These are phyloP conservation scores for Eucalyptus albens DNA, from an alignment of 345 rosid genomes.

Conservation along the genomic window DNA sequence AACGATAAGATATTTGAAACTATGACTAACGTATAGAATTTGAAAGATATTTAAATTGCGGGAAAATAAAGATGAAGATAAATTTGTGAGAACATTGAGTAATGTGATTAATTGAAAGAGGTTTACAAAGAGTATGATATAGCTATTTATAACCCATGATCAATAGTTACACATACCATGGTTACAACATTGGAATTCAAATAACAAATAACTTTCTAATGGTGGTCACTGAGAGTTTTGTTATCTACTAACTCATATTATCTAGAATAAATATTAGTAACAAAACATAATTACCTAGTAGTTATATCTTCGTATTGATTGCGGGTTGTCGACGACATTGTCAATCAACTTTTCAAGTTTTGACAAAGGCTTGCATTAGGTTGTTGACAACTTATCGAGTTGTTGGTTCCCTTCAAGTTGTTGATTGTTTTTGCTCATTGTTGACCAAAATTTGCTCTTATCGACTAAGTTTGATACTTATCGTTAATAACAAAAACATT, in stretches of 20 bases:
- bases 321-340: fast-evolving
- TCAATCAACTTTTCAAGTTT: no score
- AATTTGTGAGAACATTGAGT: background rate
- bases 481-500: no score
- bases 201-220: background rate
- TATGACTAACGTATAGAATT: no score
- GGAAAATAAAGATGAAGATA: background rate
- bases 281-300: background rate
- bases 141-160: background rate
- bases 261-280: background rate
- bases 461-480: background rate
- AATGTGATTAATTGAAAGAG: background rate
- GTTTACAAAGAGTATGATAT: background rate
- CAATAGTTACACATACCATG: background rate
- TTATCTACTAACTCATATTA: background rate
- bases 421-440: background rate
- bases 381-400: no score
- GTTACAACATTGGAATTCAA: background rate
- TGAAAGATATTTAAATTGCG: background rate
- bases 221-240: no score
- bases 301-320: background rate
- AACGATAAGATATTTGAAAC: background rate
- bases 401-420: background rate
- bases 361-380: background rate
- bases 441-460: background rate